A percentile compares a stretch with the other conserved stretches of the same genome.
These are phyloP conservation scores for Cercospora sp. DNA, from an alignment of 2,329 filamentous ascomycete species.

Conservation along the genomic window DNA sequence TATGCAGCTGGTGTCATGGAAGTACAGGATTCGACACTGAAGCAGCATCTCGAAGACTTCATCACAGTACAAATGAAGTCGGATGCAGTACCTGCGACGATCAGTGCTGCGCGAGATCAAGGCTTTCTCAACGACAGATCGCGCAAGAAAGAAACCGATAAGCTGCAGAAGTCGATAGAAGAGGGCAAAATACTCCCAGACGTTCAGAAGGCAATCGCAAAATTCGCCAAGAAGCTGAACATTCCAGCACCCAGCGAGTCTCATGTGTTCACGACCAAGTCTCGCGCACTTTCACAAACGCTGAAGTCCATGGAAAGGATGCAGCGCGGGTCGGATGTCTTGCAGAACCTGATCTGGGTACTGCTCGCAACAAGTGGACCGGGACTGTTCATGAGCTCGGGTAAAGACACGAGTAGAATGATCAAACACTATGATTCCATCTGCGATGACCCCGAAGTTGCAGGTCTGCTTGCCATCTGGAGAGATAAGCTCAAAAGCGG, in stretches of 20 bases:
- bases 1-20: constrained; percentile 31
- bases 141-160: constrained; percentile 31
- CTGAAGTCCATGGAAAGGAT: constrained; percentile 31
- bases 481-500: constrained; percentile 36
- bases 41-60: constrained; percentile 33
- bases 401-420: constrained; percentile 41
- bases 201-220: constrained; percentile 28
- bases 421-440: constrained; percentile 34
- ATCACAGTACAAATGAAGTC: constrained; percentile 31
- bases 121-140: constrained; percentile 27
- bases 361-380: constrained; percentile 31
- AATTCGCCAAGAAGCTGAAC: constrained; percentile 33
- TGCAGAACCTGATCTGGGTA: constrained; percentile 40
- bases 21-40: constrained; percentile 31
- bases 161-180: constrained; percentile 29
- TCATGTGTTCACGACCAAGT: constrained; percentile 26
- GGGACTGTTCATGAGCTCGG: constrained; percentile 37
- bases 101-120: constrained; percentile 20
- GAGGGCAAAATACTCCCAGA: constrained; percentile 29
- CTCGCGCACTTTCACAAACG: constrained; percentile 26
- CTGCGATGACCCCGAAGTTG: constrained; percentile 29
- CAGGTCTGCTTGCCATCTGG: constrained; percentile 31
- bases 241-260: constrained; percentile 25
- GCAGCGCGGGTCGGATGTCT: constrained; percentile 34
- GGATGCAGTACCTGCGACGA: constrained; percentile 27